phyloP scores from a whole-genome alignment of 768 basidiomycete species.

The Plicaturopsis crispa region DNA sequence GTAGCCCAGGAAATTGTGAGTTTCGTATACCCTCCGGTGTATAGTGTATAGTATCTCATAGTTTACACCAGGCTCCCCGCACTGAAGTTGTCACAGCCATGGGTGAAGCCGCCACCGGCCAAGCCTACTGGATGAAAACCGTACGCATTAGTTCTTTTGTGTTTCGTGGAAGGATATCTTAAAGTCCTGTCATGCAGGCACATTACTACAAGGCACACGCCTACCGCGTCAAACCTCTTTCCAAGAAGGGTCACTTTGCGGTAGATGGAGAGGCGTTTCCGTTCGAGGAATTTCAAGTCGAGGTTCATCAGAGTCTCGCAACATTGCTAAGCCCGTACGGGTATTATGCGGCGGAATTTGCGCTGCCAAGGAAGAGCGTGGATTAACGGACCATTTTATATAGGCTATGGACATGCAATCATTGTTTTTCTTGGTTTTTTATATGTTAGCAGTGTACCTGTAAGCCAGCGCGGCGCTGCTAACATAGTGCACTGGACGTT shows the following conservation, averaged over 20 bases:
- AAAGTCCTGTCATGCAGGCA: conserved; percentile 31
- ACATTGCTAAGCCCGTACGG: conserved; percentile 60
- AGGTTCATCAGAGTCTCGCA: conserved; percentile 62
- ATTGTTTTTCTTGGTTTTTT: conserved; percentile 7
- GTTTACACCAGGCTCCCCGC: conserved; percentile 2
- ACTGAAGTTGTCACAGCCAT: conserved; percentile 7
- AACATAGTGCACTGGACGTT: conserved; percentile 6
- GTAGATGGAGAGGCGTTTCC: conserved; percentile 78
- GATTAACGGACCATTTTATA: not conserved
- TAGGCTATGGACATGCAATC: conserved; percentile 3
- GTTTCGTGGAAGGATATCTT: conserved; percentile 5
- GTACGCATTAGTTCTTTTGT: conserved; percentile 28
- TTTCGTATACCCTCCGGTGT: conserved; percentile 2
- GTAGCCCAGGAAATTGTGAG: conserved; percentile 56
- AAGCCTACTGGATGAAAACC: conserved; percentile 50
- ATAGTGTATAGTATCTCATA: not conserved
- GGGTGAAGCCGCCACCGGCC: conserved; percentile 32
- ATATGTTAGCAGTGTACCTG: conserved; percentile 8
- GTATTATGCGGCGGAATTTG: conserved; percentile 50
- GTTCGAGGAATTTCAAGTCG: conserved; percentile 69
- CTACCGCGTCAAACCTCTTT: conserved; percentile 61
- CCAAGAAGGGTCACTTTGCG: conserved; percentile 45
- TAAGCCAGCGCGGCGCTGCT: conserved; percentile 6
- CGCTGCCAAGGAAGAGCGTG: conserved; percentile 14
- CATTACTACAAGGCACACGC: conserved; percentile 69